Percentiles rank a stretch among this genome's conserved stretches.
phyloP scores from a whole-genome alignment of 768 basidiomycete species.

The Atractiella rhizophila region DNA sequence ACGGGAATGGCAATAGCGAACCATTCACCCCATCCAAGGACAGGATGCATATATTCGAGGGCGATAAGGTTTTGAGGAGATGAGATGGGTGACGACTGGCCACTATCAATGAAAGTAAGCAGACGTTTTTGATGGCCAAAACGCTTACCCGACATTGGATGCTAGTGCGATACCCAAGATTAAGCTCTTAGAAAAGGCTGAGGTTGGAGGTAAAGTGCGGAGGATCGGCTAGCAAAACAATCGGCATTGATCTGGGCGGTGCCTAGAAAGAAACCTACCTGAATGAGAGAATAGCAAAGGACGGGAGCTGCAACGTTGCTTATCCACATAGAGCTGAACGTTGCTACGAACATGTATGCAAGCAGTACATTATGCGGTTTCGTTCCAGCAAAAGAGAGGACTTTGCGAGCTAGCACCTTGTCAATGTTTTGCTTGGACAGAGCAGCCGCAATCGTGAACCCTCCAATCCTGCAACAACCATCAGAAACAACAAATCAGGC shows the following conservation, averaged over 20 bases:
- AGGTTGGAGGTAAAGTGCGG: slow-evolving; percentile 61
- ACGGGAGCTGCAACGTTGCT: slow-evolving; percentile 97
- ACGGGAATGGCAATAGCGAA: slow-evolving; percentile 84
- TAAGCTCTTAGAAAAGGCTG: slow-evolving; percentile 65
- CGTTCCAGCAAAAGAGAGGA: slow-evolving; percentile 72
- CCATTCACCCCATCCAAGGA: slow-evolving; percentile 72
- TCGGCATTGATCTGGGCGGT: neutral
- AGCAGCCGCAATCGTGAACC: slow-evolving; percentile 91
- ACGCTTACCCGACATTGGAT: slow-evolving; percentile 94
- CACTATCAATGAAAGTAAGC: too few species aligned
- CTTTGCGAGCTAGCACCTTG: slow-evolving; percentile 57
- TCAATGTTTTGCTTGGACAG: slow-evolving; percentile 89
- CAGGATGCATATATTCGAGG: slow-evolving; percentile 56
- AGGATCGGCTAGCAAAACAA: slow-evolving; percentile 47
- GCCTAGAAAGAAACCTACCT: slow-evolving; percentile 28
- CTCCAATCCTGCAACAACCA: slow-evolving; percentile 25
- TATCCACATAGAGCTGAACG: slow-evolving; percentile 99
- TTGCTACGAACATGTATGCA: slow-evolving; percentile 84
- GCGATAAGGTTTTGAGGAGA: slow-evolving; percentile 96
- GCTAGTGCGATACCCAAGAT: slow-evolving; percentile 94
- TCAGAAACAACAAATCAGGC: neutral
- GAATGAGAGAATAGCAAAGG: slow-evolving; percentile 81
- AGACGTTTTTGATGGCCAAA: too few species aligned
- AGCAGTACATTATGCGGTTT: slow-evolving; percentile 63
- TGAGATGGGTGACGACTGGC: slow-evolving; percentile 88